phyloP scores from a whole-genome alignment of 108 stramenopile species.

The Parietichytrium sp. region DNA sequence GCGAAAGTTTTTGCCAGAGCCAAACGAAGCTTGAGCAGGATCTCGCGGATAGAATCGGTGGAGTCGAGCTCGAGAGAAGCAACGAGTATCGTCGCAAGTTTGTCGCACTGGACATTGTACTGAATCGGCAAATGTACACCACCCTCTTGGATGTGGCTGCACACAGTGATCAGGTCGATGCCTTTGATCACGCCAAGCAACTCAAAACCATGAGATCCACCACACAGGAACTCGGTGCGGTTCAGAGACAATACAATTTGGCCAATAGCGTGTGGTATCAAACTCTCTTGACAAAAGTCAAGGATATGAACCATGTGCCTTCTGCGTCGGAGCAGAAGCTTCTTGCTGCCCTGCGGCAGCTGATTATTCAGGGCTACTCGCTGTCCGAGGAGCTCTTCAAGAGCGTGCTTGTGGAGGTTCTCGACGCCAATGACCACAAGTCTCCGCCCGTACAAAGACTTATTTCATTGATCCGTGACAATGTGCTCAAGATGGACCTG shows the following conservation, averaged over 20 bases:
- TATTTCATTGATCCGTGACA: neutral
- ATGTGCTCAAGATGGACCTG: conserved; percentile 27
- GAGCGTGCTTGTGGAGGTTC: neutral
- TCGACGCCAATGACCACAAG: neutral
- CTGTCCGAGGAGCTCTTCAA: neutral
- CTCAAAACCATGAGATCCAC: neutral
- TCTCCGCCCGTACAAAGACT: neutral
- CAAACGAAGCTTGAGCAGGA: neutral
- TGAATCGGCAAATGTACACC: neutral
- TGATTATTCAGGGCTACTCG: conserved; percentile 13
- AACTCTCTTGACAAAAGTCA: neutral
- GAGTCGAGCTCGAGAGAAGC: neutral
- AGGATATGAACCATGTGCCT: neutral
- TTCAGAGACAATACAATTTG: neutral
- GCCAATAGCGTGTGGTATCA: neutral
- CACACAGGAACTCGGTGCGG: neutral
- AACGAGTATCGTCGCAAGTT: conserved; percentile 29
- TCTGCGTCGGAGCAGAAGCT: neutral
- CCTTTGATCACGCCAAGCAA: neutral
- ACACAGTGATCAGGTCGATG: neutral
- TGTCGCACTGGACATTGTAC: conserved; percentile 3
- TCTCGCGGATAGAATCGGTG: neutral
- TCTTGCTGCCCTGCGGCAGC: conserved; percentile 18
- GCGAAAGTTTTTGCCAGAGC: neutral
- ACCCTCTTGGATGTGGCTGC: neutral